A percentile compares a stretch with the other conserved stretches of the same genome.
phyloP scores from a whole-genome alignment of 306 rosid species.

The Cyamopsis tetragonoloba region DNA sequence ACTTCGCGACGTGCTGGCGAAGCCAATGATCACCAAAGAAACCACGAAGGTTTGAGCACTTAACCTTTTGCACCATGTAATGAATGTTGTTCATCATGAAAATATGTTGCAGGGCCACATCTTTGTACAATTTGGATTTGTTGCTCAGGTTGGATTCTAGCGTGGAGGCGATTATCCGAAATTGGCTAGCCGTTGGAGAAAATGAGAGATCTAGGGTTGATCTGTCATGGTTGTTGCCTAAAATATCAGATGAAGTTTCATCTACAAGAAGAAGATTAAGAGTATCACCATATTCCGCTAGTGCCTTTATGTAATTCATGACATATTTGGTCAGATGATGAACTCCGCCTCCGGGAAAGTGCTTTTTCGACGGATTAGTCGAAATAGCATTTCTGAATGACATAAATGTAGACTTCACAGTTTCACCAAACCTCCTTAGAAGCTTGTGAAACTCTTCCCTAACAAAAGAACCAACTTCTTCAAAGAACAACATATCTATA shows the following conservation, averaged over 20 bases:
- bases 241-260: background rate
- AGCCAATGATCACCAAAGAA: slow-evolving; percentile 58
- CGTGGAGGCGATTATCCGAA: slow-evolving; percentile 36
- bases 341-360: slow-evolving; percentile 48
- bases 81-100: slow-evolving; percentile 66
- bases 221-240: background rate
- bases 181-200: slow-evolving; percentile 37
- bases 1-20: slow-evolving; percentile 32
- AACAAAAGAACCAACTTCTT: slow-evolving; percentile 37
- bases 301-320: slow-evolving; percentile 51
- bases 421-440: slow-evolving; percentile 28
- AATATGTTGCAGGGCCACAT: slow-evolving; percentile 47
- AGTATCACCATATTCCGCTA: slow-evolving; percentile 35
- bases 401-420: slow-evolving; percentile 42
- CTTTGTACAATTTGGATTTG: slow-evolving; percentile 50
- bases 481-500: slow-evolving; percentile 42
- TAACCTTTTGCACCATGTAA: slow-evolving; percentile 59
- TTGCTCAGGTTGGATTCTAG: slow-evolving; percentile 45
- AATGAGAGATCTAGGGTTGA: background rate
- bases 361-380: slow-evolving; percentile 30
- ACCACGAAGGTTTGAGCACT: slow-evolving; percentile 33
- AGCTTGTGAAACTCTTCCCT: slow-evolving; percentile 47
- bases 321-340: slow-evolving; percentile 64
- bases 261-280: slow-evolving; percentile 44
- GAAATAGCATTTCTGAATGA: slow-evolving; percentile 45